Evolutionary conservation across 768 basidiomycete genomes (phyloP).

Genomic region (Hemileccinum impolitum): DNA sequence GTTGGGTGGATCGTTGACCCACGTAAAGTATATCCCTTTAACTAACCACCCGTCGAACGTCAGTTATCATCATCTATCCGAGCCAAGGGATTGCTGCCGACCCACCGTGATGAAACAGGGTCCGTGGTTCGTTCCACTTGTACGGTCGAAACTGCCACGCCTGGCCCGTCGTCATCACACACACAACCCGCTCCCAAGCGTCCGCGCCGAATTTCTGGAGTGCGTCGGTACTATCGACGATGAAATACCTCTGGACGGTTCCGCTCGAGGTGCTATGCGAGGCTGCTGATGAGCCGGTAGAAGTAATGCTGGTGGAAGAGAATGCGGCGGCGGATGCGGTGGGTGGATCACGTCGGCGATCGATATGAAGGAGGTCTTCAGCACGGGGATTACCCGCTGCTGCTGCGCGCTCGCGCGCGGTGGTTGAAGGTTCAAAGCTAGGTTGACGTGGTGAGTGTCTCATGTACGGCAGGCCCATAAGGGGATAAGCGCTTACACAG

Average conservation of each 20-base stretch:
- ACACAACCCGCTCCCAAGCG: slow-evolving; percentile 95
- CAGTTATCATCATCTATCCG: neutral
- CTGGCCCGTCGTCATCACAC: slow-evolving; percentile 97
- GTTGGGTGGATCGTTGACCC: slow-evolving; percentile 90
- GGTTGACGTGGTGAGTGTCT: too few species aligned
- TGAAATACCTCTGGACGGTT: slow-evolving; percentile 64
- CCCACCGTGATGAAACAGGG: slow-evolving; percentile 90
- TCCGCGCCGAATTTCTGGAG: slow-evolving; percentile 88
- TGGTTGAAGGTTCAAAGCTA: slow-evolving; percentile 74
- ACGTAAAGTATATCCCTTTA: slow-evolving; percentile 93
- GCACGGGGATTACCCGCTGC: slow-evolving; percentile 69
- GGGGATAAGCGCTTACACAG: slow-evolving; percentile 47
- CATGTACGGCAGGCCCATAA: too few species aligned
- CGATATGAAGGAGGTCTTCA: slow-evolving; percentile 86
- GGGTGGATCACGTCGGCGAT: slow-evolving; percentile 66
- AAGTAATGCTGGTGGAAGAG: slow-evolving; percentile 8
- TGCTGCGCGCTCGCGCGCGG: slow-evolving; percentile 65
- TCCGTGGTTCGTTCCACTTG: slow-evolving; percentile 92
- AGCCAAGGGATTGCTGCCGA: neutral
- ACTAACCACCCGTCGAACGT: slow-evolving; percentile 46
- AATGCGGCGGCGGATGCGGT: slow-evolving; percentile 23
- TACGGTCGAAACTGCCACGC: slow-evolving; percentile 98
- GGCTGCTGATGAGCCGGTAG: slow-evolving; percentile 1
- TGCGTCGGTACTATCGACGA: slow-evolving; percentile 92
- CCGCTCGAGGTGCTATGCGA: slow-evolving; percentile 25